phyloP scores from a whole-genome alignment of 1,139 yeast genomes.

The Scheffersomyces cryptocercus region DNA sequence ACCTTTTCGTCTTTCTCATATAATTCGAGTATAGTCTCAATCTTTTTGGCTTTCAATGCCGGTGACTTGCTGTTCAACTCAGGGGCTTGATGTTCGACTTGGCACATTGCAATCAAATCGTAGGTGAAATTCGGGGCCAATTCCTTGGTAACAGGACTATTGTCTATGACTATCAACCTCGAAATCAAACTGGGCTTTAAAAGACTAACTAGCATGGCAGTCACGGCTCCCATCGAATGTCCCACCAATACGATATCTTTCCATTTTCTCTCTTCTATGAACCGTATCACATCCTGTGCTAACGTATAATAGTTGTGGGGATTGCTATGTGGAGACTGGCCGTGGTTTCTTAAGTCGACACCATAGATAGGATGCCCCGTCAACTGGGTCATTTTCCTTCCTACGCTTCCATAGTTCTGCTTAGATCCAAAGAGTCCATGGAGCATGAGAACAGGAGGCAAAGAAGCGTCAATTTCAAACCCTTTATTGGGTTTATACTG shows the following conservation, averaged over 20 bases:
- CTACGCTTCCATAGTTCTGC: slow-evolving; percentile 40
- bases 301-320: slow-evolving; percentile 47
- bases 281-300: slow-evolving; percentile 43
- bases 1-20: slow-evolving; percentile 26
- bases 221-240: slow-evolving; percentile 58
- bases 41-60: not conserved
- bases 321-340: slow-evolving; percentile 41
- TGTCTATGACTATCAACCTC: slow-evolving; percentile 48
- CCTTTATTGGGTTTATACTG: slow-evolving; percentile 9
- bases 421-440: slow-evolving; percentile 55
- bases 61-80: not conserved
- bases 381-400: slow-evolving; percentile 29
- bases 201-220: slow-evolving; percentile 48
- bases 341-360: slow-evolving; percentile 57
- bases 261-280: slow-evolving; percentile 27
- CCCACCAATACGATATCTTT: slow-evolving; percentile 38
- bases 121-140: slow-evolving; percentile 25
- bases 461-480: slow-evolving; percentile 1
- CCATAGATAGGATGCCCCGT: slow-evolving; percentile 37
- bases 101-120: slow-evolving; percentile 35
- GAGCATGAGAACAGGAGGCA: slow-evolving; percentile 39
- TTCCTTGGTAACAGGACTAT: slow-evolving; percentile 38
- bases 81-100: slow-evolving; percentile 22
- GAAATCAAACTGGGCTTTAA: slow-evolving; percentile 37
- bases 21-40: slow-evolving; percentile 19